These are phyloP conservation scores for Boletus coccyginus DNA, from an alignment of 768 basidiomycete species.

Conservation along the genomic window DNA sequence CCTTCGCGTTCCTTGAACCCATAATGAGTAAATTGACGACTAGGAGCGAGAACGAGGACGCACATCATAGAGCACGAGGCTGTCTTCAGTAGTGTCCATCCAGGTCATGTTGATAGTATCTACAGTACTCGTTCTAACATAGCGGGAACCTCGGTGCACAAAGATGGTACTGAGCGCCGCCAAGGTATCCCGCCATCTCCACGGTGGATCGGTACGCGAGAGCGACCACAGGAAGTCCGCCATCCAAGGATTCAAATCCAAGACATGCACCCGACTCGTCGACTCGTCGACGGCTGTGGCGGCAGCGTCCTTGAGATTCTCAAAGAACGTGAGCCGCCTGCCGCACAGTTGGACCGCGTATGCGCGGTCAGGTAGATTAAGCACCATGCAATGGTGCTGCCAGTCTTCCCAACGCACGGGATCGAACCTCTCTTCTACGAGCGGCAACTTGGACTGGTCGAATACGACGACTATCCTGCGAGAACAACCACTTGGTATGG, in stretches of 20 bases:
- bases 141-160: constrained; percentile 22
- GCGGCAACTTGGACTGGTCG: constrained; percentile 50
- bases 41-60: constrained; percentile 16
- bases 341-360: constrained; percentile 30
- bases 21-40: not conserved
- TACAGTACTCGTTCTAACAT: constrained; percentile 39
- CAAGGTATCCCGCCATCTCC: constrained; percentile 29
- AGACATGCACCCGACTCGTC: constrained; percentile 26
- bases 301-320: constrained; percentile 21
- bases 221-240: constrained; percentile 27
- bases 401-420: constrained; percentile 55
- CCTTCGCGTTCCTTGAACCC: constrained; percentile 29
- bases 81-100: constrained; percentile 58
- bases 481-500: constrained; percentile 33
- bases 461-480: constrained; percentile 50
- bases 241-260: constrained; percentile 30
- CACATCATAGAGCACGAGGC: constrained; percentile 56
- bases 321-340: constrained; percentile 31
- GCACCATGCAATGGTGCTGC: constrained; percentile 39
- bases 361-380: constrained; percentile 32
- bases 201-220: constrained; percentile 26
- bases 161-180: constrained; percentile 31
- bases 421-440: constrained; percentile 42
- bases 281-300: constrained; percentile 5
- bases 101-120: constrained; percentile 47